phyloP scores from a whole-genome alignment of 2,329 filamentous ascomycete species.

The Alternaria sp. region DNA sequence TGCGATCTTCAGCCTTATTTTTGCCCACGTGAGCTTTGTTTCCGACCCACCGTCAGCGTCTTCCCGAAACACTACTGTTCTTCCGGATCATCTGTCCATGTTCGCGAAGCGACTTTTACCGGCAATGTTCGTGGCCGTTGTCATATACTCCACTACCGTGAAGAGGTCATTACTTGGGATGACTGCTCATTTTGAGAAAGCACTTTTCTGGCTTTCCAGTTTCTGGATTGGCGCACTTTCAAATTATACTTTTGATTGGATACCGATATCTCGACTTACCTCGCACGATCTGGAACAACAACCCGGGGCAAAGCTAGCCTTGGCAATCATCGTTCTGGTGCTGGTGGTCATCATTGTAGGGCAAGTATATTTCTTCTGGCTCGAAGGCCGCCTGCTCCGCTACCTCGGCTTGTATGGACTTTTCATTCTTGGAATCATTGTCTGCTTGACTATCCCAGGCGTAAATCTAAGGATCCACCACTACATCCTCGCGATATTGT shows the following conservation, averaged over 20 bases:
- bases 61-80: conserved; percentile 49
- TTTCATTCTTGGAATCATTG: conserved; percentile 68
- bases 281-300: conserved; percentile 86
- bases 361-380: conserved; percentile 86
- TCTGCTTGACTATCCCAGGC: conserved; percentile 74
- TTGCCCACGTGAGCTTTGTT: conserved; percentile 86
- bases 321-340: conserved; percentile 75
- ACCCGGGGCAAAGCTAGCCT: conserved; percentile 82
- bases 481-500: conserved; percentile 46
- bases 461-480: conserved; percentile 89
- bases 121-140: conserved; percentile 81
- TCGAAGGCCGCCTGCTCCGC: conserved; percentile 78
- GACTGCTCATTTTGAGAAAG: conserved; percentile 85
- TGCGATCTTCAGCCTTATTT: conserved; percentile 78
- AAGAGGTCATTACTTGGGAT: conserved; percentile 73
- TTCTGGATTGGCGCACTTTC: conserved; percentile 90
- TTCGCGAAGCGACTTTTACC: conserved; percentile 83
- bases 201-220: conserved; percentile 83
- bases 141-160: conserved; percentile 84
- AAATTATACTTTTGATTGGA: conserved; percentile 93
- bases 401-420: conserved; percentile 80
- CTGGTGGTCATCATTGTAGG: conserved; percentile 70
- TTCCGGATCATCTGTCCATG: conserved; percentile 61
- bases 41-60: conserved; percentile 79
- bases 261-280: conserved; percentile 88